Evolutionary conservation across 2,329 filamentous ascomycete genomes (phyloP), one percentile per base, ranked within the genome.

Genomic region (Scytalidium sp.): DNA sequence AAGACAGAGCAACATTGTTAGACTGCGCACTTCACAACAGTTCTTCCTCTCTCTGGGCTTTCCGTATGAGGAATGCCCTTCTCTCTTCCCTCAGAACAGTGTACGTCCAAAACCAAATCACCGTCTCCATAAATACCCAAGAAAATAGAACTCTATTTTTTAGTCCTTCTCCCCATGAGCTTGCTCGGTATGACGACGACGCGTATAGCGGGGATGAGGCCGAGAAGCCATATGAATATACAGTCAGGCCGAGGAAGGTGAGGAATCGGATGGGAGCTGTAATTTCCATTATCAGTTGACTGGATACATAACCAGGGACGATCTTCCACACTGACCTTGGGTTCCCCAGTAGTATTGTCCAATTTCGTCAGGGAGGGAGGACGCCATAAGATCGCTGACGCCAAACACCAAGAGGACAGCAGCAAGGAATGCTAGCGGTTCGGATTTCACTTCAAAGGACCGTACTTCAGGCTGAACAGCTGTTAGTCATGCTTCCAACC

Each of bases 101-200:
- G 76, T 84, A 90, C 20, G 82, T 83, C 91, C 91, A 96, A 68
- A 96, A 91, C 90, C 91, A 96, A 53, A 80, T 79, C 57, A 90
- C 75, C 66, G 90, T 81, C 74, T 97, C 92, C 63, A 96, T 64
- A 61, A 96, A 94, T 8, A 83, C 84, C 69, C 90, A 94, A 0
- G 87, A 84, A 65, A 97, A 95, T 39, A 96, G 82, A 39, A 96
- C 74, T 45, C 90, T 81, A 65, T 95, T 96, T 73, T 92, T 90
- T 60, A 96, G 69, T 20, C 81, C 79, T 54, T 91, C 85, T 45
- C 82, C 75, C 65, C 76, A 62, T 58, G 77, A 68, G 78, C 63
- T 67, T 61, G 44, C 67, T 64, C 27, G 70, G 66, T 46, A 64
- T 56, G 55, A 73, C 55, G 11, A 59, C 20, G 55, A 65, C 0